Percentiles rank a stretch among this genome's conserved stretches.
These are phyloP conservation scores for Suillus paluster DNA, from an alignment of 768 basidiomycete species.

Conservation along the genomic window DNA sequence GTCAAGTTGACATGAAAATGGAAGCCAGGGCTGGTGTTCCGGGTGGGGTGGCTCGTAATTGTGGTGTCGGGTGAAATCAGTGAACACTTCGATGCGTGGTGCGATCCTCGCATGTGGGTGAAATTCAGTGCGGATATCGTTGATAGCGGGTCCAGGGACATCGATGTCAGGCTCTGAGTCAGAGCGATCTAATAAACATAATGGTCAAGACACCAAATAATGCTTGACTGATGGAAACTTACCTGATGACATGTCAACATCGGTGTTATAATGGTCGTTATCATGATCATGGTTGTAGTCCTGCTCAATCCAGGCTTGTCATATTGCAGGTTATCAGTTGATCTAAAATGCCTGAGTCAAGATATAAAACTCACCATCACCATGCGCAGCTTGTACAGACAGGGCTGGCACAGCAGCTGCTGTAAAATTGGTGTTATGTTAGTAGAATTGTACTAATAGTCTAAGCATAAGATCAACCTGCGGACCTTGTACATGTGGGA, in stretches of 20 bases:
- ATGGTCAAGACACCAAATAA: not conserved
- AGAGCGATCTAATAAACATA: not conserved
- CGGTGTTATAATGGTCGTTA: not conserved
- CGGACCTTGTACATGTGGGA: not conserved
- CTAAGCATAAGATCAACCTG: not conserved
- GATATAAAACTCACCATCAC: too few relatives aligned
- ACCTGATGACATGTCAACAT: not conserved
- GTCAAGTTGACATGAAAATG: constrained; percentile 31
- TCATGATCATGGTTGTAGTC: not conserved
- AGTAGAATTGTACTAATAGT: too few relatives aligned
- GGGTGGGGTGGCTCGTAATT: not conserved
- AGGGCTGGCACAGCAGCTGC: not conserved
- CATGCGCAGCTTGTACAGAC: not conserved
- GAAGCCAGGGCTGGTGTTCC: constrained; percentile 32
- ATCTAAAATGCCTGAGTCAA: too few relatives aligned
- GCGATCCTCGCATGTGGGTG: constrained; percentile 21
- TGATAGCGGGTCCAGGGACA: not conserved
- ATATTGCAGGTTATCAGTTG: too few relatives aligned
- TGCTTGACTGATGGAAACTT: not conserved
- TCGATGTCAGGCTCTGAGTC: not conserved
- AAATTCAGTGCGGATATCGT: constrained; percentile 28
- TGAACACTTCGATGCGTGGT: constrained; percentile 16
- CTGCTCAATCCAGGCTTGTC: not conserved
- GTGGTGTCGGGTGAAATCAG: constrained; percentile 15
- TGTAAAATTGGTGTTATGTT: not conserved